Evolutionary conservation across 768 basidiomycete species (phyloP).

Genomic region (Amanita subjunquillea): DNA sequence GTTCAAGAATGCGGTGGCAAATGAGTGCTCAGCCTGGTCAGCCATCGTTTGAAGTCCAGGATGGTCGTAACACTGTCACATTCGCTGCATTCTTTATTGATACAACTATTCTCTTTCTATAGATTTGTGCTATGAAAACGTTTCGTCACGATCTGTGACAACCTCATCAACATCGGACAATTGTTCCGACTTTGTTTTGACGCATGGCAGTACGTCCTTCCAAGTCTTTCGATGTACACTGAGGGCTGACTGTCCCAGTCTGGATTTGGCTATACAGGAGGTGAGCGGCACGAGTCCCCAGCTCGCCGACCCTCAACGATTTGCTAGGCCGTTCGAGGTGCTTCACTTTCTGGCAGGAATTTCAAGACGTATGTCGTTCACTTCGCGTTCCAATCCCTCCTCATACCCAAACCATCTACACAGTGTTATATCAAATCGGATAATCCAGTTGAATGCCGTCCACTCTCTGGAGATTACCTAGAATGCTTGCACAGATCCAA

Average conservation of each 20-base stretch:
- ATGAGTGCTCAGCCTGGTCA: conserved; percentile 53
- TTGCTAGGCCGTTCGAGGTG: conserved; percentile 69
- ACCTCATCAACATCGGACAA: neutral
- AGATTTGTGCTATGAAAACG: too few relatives aligned
- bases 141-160: neutral
- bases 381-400: neutral
- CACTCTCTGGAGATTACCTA: conserved; percentile 75
- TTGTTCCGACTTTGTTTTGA: neutral
- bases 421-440: conserved; percentile 85
- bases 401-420: neutral
- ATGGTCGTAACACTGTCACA: conserved; percentile 1
- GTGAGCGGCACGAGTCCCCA: conserved; percentile 13
- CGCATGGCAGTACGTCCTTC: conserved; percentile 27
- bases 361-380: conserved; percentile 44
- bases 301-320: neutral
- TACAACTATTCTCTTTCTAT: too few relatives aligned
- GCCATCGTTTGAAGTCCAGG: conserved; percentile 19
- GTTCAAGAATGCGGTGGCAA: conserved; percentile 56
- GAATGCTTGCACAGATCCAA: conserved; percentile 87
- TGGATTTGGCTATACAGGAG: conserved; percentile 36
- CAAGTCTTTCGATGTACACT: neutral
- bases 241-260: conserved; percentile 19
- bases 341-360: conserved; percentile 90
- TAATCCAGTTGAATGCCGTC: conserved; percentile 58
- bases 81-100: conserved; percentile 3